Evolutionary conservation across 192 early-diverging fungal species (phyloP).

Genomic region (Chytriomyces hyalinus): DNA sequence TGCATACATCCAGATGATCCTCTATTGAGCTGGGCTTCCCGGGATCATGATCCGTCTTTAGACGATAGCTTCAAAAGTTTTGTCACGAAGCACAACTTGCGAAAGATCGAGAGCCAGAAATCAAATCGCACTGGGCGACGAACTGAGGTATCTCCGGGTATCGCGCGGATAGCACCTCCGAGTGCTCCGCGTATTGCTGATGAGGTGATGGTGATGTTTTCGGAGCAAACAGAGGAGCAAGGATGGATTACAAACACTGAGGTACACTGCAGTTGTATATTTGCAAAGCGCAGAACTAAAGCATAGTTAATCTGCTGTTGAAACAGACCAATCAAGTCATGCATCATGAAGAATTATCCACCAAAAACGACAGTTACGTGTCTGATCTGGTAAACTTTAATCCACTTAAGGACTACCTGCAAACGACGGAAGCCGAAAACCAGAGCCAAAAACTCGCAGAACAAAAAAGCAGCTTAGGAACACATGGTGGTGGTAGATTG

Average conservation of each 20-base stretch:
- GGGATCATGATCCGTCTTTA: slow-evolving; percentile 19
- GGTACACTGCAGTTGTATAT: not conserved
- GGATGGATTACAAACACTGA: slow-evolving; percentile 27
- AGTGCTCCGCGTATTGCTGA: slow-evolving; percentile 11
- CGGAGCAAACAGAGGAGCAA: slow-evolving; percentile 22
- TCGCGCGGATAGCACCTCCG: not conserved
- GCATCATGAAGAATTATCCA: slow-evolving; percentile 33
- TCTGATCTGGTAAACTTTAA: slow-evolving; percentile 34
- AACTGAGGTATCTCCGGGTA: not conserved
- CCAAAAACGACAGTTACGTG: slow-evolving; percentile 16
- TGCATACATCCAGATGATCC: slow-evolving; percentile 9
- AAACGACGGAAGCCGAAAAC: slow-evolving; percentile 4
- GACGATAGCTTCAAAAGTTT: slow-evolving; percentile 22
- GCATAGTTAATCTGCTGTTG: not conserved
- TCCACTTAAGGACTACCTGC: slow-evolving; percentile 33
- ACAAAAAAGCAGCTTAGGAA: not conserved
- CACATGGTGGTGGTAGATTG: not conserved
- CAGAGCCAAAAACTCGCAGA: not conserved
- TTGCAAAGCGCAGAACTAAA: not conserved
- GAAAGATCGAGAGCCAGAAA: slow-evolving; percentile 13
- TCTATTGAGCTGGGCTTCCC: slow-evolving; percentile 27
- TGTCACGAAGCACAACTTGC: not conserved
- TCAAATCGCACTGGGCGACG: not conserved
- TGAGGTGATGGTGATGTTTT: slow-evolving; percentile 29
- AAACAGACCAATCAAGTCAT: slow-evolving; percentile 6